Evolutionary conservation across 768 basidiomycete species (phyloP).

Genomic region (Pleurotus cornucopiae): DNA sequence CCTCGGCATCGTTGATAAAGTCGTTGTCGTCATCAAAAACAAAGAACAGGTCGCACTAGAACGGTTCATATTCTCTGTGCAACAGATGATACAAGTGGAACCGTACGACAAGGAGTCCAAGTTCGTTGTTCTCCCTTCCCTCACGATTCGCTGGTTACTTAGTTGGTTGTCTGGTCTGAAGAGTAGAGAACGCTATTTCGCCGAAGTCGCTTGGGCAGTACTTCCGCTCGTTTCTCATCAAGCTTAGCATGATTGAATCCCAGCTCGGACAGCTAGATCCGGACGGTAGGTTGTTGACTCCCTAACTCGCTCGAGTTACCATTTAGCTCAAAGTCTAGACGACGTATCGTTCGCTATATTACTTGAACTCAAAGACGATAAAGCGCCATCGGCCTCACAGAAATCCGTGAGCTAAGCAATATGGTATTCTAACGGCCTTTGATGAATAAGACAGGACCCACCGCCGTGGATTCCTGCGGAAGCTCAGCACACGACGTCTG

Average conservation of each 20-base stretch:
- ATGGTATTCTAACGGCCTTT: neutral
- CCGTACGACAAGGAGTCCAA: constrained; percentile 65
- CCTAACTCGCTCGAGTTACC: neutral
- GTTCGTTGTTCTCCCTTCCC: constrained; percentile 27
- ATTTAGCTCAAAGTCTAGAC: constrained; percentile 29
- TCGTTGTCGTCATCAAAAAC: constrained; percentile 82
- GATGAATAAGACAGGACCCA: constrained; percentile 41
- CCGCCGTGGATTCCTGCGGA: constrained; percentile 81
- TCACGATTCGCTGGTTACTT: neutral
- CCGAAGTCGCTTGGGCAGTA: constrained; percentile 61
- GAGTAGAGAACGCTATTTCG: constrained; percentile 71
- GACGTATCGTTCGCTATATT: constrained; percentile 79
- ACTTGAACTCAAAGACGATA: constrained; percentile 73
- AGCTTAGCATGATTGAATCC: constrained; percentile 73
- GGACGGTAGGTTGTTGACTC: constrained; percentile 34
- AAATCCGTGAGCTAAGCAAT: constrained; percentile 32
- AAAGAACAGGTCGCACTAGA: constrained; percentile 80
- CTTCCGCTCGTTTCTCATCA: constrained; percentile 80
- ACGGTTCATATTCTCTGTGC: constrained; percentile 85
- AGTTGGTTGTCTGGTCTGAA: constrained; percentile 21
- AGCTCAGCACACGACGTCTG: constrained; percentile 63
- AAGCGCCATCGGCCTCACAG: constrained; percentile 46
- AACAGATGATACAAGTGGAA: constrained; percentile 74
- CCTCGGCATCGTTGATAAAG: constrained; percentile 69
- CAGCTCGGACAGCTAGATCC: constrained; percentile 58